Percentiles rank a stretch among this genome's conserved stretches.
These are phyloP conservation scores for Lophiostoma macrostomum DNA, from an alignment of 495 filamentous ascomycete genomes.

Conservation along the genomic window DNA sequence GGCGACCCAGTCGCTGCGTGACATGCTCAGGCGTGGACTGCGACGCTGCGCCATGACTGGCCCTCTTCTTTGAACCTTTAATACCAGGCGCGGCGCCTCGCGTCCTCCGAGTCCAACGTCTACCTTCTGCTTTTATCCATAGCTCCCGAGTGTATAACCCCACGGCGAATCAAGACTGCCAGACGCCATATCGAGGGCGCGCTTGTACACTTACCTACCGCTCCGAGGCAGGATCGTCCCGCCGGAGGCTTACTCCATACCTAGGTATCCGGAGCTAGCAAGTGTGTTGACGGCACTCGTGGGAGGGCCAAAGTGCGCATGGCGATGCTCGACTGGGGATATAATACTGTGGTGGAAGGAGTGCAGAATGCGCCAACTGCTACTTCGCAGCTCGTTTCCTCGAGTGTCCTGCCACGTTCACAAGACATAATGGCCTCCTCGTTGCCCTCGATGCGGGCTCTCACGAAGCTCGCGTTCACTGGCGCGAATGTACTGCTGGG, in stretches of 20 bases:
- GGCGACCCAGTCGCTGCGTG: slow-evolving; percentile 15
- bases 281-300: background rate
- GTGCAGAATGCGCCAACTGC: slow-evolving; percentile 25
- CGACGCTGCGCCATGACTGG: slow-evolving; percentile 28
- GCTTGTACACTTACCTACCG: slow-evolving; percentile 8
- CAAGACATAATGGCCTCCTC: slow-evolving; percentile 18
- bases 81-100: slow-evolving; percentile 1
- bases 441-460: slow-evolving; percentile 26
- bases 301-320: background rate
- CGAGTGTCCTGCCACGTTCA: background rate
- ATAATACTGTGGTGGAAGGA: background rate
- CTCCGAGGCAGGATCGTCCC: slow-evolving; percentile 20
- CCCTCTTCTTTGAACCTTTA: slow-evolving; percentile 4
- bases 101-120: slow-evolving; percentile 8
- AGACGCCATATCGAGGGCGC: too few relatives aligned
- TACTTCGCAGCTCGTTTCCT: background rate
- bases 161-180: slow-evolving; percentile 11
- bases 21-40: slow-evolving; percentile 11
- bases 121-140: slow-evolving; percentile 23
- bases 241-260: slow-evolving; percentile 13
- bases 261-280: background rate
- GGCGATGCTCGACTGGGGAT: slow-evolving; percentile 2
- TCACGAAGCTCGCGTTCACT: slow-evolving; percentile 31
- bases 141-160: background rate
- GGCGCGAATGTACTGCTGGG: slow-evolving; percentile 32